A percentile compares a stretch with the other conserved stretches of the same genome.
phyloP scores from a whole-genome alignment of 2,329 filamentous ascomycete genomes.

The Drechmeria coniospora region DNA sequence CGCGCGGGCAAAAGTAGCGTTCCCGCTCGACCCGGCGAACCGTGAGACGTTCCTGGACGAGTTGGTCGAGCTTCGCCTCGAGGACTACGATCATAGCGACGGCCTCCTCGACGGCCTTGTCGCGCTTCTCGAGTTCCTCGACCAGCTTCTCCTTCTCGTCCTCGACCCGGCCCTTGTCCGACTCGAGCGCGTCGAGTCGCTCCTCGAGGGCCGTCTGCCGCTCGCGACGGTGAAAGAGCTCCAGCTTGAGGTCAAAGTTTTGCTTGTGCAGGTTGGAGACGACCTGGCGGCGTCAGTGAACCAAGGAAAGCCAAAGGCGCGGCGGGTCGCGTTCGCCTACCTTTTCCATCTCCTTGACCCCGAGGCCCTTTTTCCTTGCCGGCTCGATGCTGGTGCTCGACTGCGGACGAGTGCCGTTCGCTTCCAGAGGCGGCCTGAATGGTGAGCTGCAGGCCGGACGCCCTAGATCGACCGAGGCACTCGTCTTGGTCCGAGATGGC shows the following conservation, averaged over 20 bases:
- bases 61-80: slow-evolving; percentile 41
- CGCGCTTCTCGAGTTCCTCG: slow-evolving; percentile 48
- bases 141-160: slow-evolving; percentile 44
- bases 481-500: slow-evolving; percentile 21
- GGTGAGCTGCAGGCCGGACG: slow-evolving; percentile 24
- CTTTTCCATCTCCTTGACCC: slow-evolving; percentile 53
- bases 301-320: no score
- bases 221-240: slow-evolving; percentile 54
- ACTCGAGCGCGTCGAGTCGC: slow-evolving; percentile 37
- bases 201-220: slow-evolving; percentile 44
- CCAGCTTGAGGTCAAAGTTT: slow-evolving; percentile 63
- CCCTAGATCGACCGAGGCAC: slow-evolving; percentile 21
- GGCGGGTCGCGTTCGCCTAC: no score
- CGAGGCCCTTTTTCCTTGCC: slow-evolving; percentile 37
- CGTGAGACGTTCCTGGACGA: slow-evolving; percentile 37
- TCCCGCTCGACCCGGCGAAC: slow-evolving; percentile 33
- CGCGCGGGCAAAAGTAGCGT: slow-evolving; percentile 17
- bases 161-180: slow-evolving; percentile 35
- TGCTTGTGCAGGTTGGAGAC: slow-evolving; percentile 57
- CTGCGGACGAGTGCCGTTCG: slow-evolving; percentile 23
- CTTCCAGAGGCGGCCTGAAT: slow-evolving; percentile 14
- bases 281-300: no score
- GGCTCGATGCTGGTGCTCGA: slow-evolving; percentile 25
- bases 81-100: slow-evolving; percentile 52
- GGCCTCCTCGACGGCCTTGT: slow-evolving; percentile 56